Evolutionary conservation across 2,329 filamentous ascomycete genomes (phyloP).

Genomic region (Colletotrichum scovillei): DNA sequence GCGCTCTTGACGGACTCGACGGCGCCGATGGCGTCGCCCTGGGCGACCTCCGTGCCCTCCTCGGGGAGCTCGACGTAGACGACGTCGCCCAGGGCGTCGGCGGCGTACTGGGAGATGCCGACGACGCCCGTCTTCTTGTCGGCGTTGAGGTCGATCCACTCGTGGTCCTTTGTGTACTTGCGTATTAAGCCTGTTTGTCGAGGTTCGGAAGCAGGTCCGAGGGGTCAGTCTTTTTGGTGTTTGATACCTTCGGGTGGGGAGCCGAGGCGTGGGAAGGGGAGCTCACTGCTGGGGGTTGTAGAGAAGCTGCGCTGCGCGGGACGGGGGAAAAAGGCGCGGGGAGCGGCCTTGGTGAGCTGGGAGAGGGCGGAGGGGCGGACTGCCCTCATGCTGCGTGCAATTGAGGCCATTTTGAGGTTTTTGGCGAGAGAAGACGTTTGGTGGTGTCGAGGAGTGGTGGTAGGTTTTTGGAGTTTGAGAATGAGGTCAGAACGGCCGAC

Average conservation of each 20-base stretch:
- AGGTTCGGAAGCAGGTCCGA: slow-evolving; percentile 14
- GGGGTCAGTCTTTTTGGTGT: slow-evolving; percentile 10
- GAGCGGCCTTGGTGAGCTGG: slow-evolving; percentile 49
- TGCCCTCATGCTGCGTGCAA: slow-evolving; percentile 66
- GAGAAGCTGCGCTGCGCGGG: slow-evolving; percentile 55
- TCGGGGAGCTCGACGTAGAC: slow-evolving; percentile 96
- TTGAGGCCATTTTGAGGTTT: slow-evolving; percentile 66
- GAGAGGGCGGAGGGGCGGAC: slow-evolving; percentile 59
- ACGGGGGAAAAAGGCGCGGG: slow-evolving; percentile 51
- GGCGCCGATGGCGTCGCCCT: slow-evolving; percentile 89
- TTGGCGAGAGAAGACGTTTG: too few relatives aligned
- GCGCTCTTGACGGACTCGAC: slow-evolving; percentile 99
- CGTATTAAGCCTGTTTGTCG: slow-evolving; percentile 68
- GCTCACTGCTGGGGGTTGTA: slow-evolving; percentile 51
- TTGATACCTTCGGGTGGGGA: neutral
- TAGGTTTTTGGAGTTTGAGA: slow-evolving; percentile 8
- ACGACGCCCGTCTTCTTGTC: slow-evolving; percentile 84
- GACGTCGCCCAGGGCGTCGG: slow-evolving; percentile 92
- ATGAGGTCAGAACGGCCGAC: slow-evolving; percentile 34
- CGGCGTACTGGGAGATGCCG: slow-evolving; percentile 92
- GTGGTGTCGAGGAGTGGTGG: too few relatives aligned
- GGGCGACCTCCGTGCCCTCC: slow-evolving; percentile 72
- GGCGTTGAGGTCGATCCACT: slow-evolving; percentile 92
- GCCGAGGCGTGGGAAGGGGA: neutral
- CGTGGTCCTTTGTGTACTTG: slow-evolving; percentile 96